These are phyloP conservation scores for Pichiaceae sp. DNA, from an alignment of 1,139 yeast genomes.

Conservation along the genomic window DNA sequence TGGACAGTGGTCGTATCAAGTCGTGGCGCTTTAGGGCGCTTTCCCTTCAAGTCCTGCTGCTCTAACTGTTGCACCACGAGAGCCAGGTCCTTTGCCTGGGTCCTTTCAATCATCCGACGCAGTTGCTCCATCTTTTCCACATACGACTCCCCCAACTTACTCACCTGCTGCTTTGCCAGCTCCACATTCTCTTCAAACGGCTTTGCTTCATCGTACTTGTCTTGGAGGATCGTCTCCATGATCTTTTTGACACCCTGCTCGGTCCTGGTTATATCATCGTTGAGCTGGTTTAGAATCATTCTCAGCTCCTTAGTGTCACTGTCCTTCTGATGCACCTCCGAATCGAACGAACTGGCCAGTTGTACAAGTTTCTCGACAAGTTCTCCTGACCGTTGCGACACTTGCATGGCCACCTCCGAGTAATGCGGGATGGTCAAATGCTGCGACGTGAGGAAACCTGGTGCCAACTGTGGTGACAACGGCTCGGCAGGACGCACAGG, in stretches of 20 bases:
- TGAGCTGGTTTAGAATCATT: slow-evolving; percentile 20
- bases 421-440: slow-evolving; percentile 25
- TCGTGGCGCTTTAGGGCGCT: slow-evolving; percentile 10
- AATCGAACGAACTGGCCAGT: slow-evolving; percentile 47
- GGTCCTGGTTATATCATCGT: slow-evolving; percentile 19
- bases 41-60: slow-evolving; percentile 24
- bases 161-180: slow-evolving; percentile 7
- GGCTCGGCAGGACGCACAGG: not conserved
- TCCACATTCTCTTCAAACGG: slow-evolving; percentile 4
- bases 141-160: slow-evolving; percentile 32
- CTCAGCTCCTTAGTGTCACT: slow-evolving; percentile 24
- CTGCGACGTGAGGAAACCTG: not conserved
- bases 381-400: slow-evolving; percentile 35
- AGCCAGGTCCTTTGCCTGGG: slow-evolving; percentile 48
- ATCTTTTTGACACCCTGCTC: slow-evolving; percentile 15
- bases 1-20: slow-evolving; percentile 19
- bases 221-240: slow-evolving; percentile 9
- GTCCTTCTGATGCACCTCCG: slow-evolving; percentile 42
- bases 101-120: slow-evolving; percentile 38
- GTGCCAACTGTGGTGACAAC: not conserved
- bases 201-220: slow-evolving; percentile 1
- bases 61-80: slow-evolving; percentile 38
- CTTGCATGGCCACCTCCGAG: slow-evolving; percentile 43
- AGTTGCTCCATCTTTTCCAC: slow-evolving; percentile 28
- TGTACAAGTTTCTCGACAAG: slow-evolving; percentile 41